phyloP scores from a whole-genome alignment of 2,329 filamentous ascomycete genomes.

The Davidsoniella eucalypti region DNA sequence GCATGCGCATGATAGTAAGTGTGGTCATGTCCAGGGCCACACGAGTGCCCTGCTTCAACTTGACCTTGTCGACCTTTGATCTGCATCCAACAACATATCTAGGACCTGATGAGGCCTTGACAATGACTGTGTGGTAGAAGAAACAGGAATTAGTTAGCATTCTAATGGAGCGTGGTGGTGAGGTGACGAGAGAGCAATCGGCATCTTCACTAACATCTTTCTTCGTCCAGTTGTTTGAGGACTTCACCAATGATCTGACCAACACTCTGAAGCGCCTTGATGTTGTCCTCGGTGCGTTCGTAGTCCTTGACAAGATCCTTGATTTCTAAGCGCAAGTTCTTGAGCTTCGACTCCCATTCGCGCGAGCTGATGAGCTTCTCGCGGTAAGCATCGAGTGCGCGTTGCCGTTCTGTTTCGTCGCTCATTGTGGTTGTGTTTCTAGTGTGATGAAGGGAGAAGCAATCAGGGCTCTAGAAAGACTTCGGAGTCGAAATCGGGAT shows the following conservation, averaged over 20 bases:
- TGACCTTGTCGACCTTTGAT: slow-evolving; percentile 93
- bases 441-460: not conserved
- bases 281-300: slow-evolving; percentile 95
- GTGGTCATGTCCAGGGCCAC: slow-evolving; percentile 99
- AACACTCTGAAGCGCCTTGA: slow-evolving; percentile 97
- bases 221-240: slow-evolving; percentile 94
- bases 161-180: slow-evolving; percentile 12
- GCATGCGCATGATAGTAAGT: slow-evolving; percentile 98
- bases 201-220: slow-evolving; percentile 59
- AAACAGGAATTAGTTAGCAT: not conserved
- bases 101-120: slow-evolving; percentile 93
- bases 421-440: slow-evolving; percentile 1
- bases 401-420: slow-evolving; percentile 41
- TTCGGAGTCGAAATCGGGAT: not conserved
- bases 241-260: slow-evolving; percentile 99
- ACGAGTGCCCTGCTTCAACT: slow-evolving; percentile 94
- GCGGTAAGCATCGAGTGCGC: slow-evolving; percentile 65
- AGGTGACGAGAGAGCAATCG: not conserved
- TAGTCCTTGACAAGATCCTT: slow-evolving; percentile 91
- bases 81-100: slow-evolving; percentile 97
- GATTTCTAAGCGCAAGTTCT: slow-evolving; percentile 83
- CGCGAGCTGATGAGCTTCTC: slow-evolving; percentile 78
- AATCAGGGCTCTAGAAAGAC: not conserved
- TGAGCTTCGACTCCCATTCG: slow-evolving; percentile 98
- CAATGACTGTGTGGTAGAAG: slow-evolving; percentile 52